Evolutionary conservation across 2,329 filamentous ascomycete species (phyloP).

Genomic region (Neurospora sp.): DNA sequence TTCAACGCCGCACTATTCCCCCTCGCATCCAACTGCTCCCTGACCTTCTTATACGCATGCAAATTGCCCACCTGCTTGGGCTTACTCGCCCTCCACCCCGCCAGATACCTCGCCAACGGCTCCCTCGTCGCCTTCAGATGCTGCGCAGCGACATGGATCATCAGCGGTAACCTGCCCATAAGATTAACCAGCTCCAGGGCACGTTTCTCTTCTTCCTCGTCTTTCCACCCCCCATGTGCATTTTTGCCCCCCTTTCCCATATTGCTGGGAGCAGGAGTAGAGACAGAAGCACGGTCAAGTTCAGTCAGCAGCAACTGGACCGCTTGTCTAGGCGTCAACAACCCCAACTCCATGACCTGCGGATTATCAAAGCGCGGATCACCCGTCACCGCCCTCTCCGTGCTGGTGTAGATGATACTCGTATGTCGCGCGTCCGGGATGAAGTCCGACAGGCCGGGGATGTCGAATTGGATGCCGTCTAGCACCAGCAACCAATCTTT

Average conservation of each 20-base stretch:
- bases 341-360: conserved; percentile 44
- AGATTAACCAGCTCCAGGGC: conserved; percentile 53
- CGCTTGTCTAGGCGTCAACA: conserved; percentile 47
- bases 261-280: neutral
- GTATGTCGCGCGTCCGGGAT: conserved; percentile 56
- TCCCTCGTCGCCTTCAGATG: conserved; percentile 52
- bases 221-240: conserved; percentile 40
- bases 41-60: conserved; percentile 36
- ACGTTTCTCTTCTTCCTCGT: conserved; percentile 42
- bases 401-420: conserved; percentile 59
- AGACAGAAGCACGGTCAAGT: conserved; percentile 28
- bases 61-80: conserved; percentile 40
- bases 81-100: conserved; percentile 40
- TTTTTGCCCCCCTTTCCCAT: neutral
- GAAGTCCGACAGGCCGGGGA: conserved; percentile 46
- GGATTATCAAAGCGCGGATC: conserved; percentile 51
- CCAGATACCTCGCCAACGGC: conserved; percentile 51
- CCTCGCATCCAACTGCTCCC: conserved; percentile 37
- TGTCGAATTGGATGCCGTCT: conserved; percentile 55
- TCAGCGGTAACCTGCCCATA: conserved; percentile 56
- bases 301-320: conserved; percentile 52
- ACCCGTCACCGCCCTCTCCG: conserved; percentile 46
- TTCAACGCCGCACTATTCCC: conserved; percentile 48
- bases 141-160: conserved; percentile 57
- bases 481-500: conserved; percentile 59